Percentiles rank a stretch among this genome's conserved stretches.
Evolutionary conservation across 371 early-diverging fungal genomes (phyloP).

Genomic region (Capniomyces stellatus): DNA sequence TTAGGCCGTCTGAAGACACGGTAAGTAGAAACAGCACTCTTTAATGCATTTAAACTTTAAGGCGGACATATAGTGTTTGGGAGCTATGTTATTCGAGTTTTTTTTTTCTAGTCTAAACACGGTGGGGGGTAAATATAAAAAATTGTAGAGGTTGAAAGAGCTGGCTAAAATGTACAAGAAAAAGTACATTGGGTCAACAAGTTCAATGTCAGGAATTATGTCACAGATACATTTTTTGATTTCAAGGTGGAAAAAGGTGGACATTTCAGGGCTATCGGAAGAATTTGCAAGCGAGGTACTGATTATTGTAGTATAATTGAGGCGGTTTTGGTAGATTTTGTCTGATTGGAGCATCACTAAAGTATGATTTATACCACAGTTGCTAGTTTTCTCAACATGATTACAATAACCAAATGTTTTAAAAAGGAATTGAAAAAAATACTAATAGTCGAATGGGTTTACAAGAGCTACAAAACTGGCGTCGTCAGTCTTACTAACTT

Average conservation of each 20-base stretch:
- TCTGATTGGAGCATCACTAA: too few relatives aligned
- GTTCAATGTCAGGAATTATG: constrained; percentile 59
- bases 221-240: constrained; percentile 63
- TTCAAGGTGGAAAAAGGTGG: constrained; percentile 41
- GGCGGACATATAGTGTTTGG: too few relatives aligned
- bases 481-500: constrained; percentile 36
- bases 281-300: constrained; percentile 27
- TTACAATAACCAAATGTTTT: too few relatives aligned
- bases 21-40: too few relatives aligned
- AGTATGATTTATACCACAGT: too few relatives aligned
- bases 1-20: constrained; percentile 57
- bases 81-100: too few relatives aligned
- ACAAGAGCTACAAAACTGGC: constrained; percentile 41
- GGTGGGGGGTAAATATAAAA: background rate
- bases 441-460: constrained; percentile 24
- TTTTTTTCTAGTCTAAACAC: too few relatives aligned
- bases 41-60: too few relatives aligned
- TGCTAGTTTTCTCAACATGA: too few relatives aligned
- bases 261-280: constrained; percentile 37
- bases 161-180: constrained; percentile 19
- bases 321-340: background rate
- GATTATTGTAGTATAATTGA: background rate
- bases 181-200: constrained; percentile 70
- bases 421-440: too few relatives aligned
- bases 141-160: constrained; percentile 5